A percentile compares a stretch with the other conserved stretches of the same genome.
Conservation (phyloP, 2,329 filamentous ascomycete genomes). For the Curvularia verruculosa region DNA sequence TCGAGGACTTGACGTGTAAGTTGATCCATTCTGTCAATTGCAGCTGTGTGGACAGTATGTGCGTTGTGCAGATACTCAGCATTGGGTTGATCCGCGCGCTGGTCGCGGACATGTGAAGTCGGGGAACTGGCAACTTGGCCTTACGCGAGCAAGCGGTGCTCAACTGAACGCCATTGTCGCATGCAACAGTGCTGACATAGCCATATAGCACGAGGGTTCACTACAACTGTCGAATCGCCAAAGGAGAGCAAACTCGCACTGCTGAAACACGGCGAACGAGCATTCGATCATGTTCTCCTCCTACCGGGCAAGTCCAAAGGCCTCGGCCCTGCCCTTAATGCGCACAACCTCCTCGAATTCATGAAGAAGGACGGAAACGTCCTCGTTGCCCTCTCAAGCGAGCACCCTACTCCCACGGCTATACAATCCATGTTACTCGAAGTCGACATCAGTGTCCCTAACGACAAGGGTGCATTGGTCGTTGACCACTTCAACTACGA, state of each 20-base stretch:
- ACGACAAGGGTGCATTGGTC: constrained; percentile 81
- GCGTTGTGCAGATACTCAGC: neutral
- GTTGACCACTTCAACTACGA: constrained; percentile 98
- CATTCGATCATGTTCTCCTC: constrained; percentile 89
- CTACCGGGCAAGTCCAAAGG: constrained; percentile 91
- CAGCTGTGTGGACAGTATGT: neutral
- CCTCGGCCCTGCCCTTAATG: constrained; percentile 85
- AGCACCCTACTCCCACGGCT: constrained; percentile 70
- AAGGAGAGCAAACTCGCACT: constrained; percentile 65
- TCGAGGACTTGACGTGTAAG: constrained; percentile 73
- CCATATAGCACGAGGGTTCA: constrained; percentile 76
- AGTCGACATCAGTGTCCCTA: constrained; percentile 85
- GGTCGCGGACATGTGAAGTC: constrained; percentile 5
- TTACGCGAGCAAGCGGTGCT: neutral
- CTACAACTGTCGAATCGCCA: constrained; percentile 75
- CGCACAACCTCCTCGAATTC: constrained; percentile 86
- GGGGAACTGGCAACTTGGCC: constrained; percentile 20
- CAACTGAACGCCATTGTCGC: constrained; percentile 3
- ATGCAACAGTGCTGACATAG: constrained; percentile 15
- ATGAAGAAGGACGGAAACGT: constrained; percentile 91
- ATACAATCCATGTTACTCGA: constrained; percentile 82
- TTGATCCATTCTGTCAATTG: constrained; percentile 14
- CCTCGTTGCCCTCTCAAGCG: constrained; percentile 80
- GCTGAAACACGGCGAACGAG: constrained; percentile 84
- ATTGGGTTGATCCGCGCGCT: neutral